Evolutionary conservation across 441 rosid genomes (phyloP).

Genomic region (Pelargonium fulgidum): DNA sequence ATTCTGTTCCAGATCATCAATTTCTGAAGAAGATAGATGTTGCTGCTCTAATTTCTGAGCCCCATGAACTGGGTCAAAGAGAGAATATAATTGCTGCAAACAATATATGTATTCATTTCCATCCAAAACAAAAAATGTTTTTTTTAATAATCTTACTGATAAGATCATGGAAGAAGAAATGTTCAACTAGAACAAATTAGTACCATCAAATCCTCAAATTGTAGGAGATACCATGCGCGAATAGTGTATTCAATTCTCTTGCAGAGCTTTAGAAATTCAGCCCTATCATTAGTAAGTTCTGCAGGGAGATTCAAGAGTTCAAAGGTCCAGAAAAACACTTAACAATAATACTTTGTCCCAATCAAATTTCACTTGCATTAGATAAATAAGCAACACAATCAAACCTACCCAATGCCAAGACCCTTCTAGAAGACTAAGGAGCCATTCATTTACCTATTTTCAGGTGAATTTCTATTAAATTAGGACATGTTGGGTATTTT

Average conservation of each 20-base stretch:
- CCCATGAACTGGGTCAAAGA: slow-evolving; percentile 70
- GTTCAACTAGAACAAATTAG: background rate
- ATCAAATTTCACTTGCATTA: background rate
- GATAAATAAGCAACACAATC: background rate
- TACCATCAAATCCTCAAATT: slow-evolving; percentile 80
- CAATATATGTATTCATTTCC: background rate
- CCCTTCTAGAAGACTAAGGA: no score
- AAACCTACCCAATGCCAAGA: no score
- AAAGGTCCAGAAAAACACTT: background rate
- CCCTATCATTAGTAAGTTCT: slow-evolving; percentile 46
- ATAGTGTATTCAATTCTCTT: slow-evolving; percentile 71
- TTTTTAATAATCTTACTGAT: background rate
- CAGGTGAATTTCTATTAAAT: no score
- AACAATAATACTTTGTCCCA: no score
- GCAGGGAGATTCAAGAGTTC: slow-evolving; percentile 3
- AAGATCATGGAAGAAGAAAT: background rate
- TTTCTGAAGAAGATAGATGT: slow-evolving; percentile 46
- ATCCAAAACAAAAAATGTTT: background rate
- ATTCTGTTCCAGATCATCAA: slow-evolving; percentile 56
- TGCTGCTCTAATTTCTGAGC: slow-evolving; percentile 58
- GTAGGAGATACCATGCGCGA: slow-evolving; percentile 76
- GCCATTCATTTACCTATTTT: no score
- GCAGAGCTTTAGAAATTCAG: slow-evolving; percentile 71
- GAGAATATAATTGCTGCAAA: slow-evolving; percentile 60
- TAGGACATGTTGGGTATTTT: no score